Base-by-base conservation (phyloP, 2,329 filamentous ascomycete species). In the Eurotiales sp. region DNA sequence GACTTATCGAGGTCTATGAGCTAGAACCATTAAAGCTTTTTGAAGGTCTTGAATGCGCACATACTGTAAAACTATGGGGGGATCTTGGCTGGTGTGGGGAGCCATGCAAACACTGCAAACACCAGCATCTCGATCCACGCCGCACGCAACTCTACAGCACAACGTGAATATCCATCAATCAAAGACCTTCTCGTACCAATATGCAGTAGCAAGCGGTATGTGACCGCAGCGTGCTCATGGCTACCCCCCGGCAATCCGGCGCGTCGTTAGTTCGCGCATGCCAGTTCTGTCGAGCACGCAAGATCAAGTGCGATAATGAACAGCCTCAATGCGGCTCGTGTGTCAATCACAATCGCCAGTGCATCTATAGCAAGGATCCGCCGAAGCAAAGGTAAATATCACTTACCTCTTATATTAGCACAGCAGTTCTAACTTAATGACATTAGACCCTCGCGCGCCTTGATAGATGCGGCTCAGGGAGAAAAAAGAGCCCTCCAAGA, bases 311-410 rank as follows among this genome's bases (percentile, higher is more conserved):
- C 58, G 64, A 69, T 52, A 61, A 59, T 53, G 52, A 60, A 49
- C 64, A 64, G 41, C 67, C 67, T 52, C 62, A 60, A 32, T 69
- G 67, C 57, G 62, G 63, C 34, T 58, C 66, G 45, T 70, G 67
- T 49, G 57, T 64, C 47, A 59, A 48, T 39, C 57, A 59, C 37
- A 55, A 56, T 29, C 55, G 53, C 19, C 48, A 59, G 34, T 60
- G 58, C 37, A 49, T 58, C 15, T 60, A 60, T 47, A 50, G 50
- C 15, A 44, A 55, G 17, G 58, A 59, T 27, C 51, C 54, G 3
- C 58, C 58, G 2, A 58, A 56, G 42, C 48, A 55, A 27, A 59
- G 58, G 58, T 45, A 22, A 21, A 17, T 8, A 36, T 12, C n/a
- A n/a, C n/a, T n/a, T n/a, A n/a, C n/a, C n/a, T n/a, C n/a, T n/a